Conservation (phyloP, 1,139 yeast species). For the Geotrichum bryndzae region DNA sequence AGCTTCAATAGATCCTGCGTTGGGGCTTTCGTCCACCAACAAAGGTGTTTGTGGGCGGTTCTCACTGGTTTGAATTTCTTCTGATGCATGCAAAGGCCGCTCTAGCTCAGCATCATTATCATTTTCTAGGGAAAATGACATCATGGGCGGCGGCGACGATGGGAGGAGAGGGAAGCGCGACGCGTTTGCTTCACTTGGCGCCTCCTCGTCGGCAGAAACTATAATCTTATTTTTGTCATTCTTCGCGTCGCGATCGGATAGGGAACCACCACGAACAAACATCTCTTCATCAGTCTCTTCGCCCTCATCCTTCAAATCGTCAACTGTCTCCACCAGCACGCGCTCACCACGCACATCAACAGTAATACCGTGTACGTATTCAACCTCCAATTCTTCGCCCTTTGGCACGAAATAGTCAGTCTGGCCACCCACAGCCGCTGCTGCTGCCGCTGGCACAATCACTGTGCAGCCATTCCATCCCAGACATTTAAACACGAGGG, state of each 20-base stretch:
- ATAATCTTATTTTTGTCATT: not conserved
- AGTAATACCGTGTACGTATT: conserved; percentile 50
- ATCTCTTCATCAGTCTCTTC: not conserved
- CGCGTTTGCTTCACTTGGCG: not conserved
- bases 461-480: conserved; percentile 70
- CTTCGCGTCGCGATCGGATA: not conserved
- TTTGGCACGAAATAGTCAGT: conserved; percentile 34
- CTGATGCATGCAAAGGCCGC: not conserved
- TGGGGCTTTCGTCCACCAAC: not conserved
- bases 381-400: conserved; percentile 50
- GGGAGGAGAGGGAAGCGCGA: not conserved
- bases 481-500: conserved; percentile 45
- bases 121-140: not conserved
- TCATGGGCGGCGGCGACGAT: not conserved
- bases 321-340: conserved; percentile 37
- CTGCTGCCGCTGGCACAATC: conserved; percentile 46
- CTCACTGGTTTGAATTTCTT: not conserved
- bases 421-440: conserved; percentile 31
- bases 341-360: conserved; percentile 59
- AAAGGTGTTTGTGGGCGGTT: not conserved
- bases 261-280: not conserved
- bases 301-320: not conserved
- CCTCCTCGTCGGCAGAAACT: not conserved
- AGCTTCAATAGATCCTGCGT: not conserved
- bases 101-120: not conserved